Percentiles rank a stretch among this genome's conserved stretches.
phyloP scores from a whole-genome alignment of 2,329 filamentous ascomycete genomes.

The Phialophora chinensis region DNA sequence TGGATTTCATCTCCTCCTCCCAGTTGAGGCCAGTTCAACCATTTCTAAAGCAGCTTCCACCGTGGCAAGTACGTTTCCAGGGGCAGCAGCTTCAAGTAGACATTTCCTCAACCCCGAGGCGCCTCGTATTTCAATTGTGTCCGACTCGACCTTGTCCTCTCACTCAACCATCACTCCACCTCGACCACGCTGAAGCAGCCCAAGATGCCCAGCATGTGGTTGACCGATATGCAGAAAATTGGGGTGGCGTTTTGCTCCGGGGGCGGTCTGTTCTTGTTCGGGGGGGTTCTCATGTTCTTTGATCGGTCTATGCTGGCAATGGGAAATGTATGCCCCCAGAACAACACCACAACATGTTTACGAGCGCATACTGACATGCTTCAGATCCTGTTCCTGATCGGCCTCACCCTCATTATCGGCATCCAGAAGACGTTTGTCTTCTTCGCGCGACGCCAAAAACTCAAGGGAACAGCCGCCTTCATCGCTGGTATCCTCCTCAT shows the following conservation, averaged over 20 bases:
- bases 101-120: not conserved
- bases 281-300: constrained; percentile 95
- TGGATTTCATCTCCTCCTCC: not conserved
- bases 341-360: constrained; percentile 25
- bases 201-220: constrained; percentile 89
- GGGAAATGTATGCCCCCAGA: constrained; percentile 74
- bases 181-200: constrained; percentile 6
- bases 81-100: not conserved
- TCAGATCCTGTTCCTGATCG: constrained; percentile 96
- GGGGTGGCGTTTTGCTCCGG: constrained; percentile 97
- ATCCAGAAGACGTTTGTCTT: constrained; percentile 88
- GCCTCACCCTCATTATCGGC: constrained; percentile 94
- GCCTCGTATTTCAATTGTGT: not conserved
- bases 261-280: constrained; percentile 91
- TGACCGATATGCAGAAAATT: constrained; percentile 94
- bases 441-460: constrained; percentile 92
- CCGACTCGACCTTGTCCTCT: not conserved
- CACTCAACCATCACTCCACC: not conserved
- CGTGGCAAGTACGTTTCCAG: not conserved
- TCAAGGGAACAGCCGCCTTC: constrained; percentile 89
- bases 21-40: constrained; percentile 34
- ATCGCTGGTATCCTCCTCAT: constrained; percentile 82
- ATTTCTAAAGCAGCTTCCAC: constrained; percentile 11
- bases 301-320: constrained; percentile 71
- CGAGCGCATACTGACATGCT: constrained; percentile 25